phyloP scores from a whole-genome alignment of 768 basidiomycete genomes.

The Hygrocybe coccinea region DNA sequence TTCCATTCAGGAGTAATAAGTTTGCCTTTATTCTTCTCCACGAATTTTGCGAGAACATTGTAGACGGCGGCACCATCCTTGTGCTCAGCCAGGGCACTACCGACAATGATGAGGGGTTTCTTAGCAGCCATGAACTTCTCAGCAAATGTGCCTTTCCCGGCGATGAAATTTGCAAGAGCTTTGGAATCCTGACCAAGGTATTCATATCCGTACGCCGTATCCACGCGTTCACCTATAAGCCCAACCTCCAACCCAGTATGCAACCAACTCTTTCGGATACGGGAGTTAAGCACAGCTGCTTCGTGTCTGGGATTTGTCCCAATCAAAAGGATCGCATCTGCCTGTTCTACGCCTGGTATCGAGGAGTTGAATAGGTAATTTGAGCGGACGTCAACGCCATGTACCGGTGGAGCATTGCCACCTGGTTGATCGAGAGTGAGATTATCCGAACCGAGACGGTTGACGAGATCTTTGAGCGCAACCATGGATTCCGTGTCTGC shows the following conservation, averaged over 20 bases:
- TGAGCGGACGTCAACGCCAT: constrained; percentile 85
- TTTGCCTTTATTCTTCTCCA: constrained; percentile 67
- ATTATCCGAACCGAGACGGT: constrained; percentile 94
- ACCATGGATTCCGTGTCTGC: constrained; percentile 94
- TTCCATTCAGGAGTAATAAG: constrained; percentile 91
- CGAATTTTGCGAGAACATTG: constrained; percentile 72
- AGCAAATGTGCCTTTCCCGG: constrained; percentile 75
- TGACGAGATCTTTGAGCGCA: constrained; percentile 88
- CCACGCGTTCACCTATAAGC: constrained; percentile 83
- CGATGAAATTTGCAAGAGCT: constrained; percentile 70
- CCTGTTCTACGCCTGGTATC: constrained; percentile 84
- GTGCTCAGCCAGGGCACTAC: constrained; percentile 81
- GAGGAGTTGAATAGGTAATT: constrained; percentile 96
- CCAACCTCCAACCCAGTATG: constrained; percentile 83
- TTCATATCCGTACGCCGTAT: constrained; percentile 90
- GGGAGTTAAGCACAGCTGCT: constrained; percentile 94
- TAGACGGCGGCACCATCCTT: constrained; percentile 76
- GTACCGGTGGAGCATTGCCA: constrained; percentile 63
- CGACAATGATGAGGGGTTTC: constrained; percentile 89
- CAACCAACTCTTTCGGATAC: constrained; percentile 92
- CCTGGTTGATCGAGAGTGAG: constrained; percentile 70
- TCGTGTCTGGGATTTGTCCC: constrained; percentile 98
- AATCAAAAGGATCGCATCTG: constrained; percentile 88
- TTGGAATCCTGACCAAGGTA: constrained; percentile 76
- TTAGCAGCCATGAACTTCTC: constrained; percentile 86